Percentiles rank a stretch among this genome's conserved stretches.
Evolutionary conservation across 495 filamentous ascomycete species (phyloP).

Genomic region (Chlorociboria aeruginascens): DNA sequence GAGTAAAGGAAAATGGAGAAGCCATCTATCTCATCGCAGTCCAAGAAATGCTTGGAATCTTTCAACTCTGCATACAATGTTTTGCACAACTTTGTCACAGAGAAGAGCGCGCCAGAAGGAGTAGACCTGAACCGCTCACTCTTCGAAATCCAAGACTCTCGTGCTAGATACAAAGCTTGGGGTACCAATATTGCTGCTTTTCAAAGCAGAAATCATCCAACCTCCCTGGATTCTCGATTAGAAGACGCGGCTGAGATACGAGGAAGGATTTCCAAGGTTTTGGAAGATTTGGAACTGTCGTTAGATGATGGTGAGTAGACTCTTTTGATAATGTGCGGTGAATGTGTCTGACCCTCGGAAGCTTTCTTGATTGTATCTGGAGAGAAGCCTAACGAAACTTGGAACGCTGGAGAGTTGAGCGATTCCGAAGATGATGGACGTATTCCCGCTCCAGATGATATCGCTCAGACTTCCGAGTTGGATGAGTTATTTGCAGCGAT

Average conservation of each 20-base stretch:
- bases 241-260: conserved; percentile 32
- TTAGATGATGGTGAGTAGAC: conserved; percentile 2
- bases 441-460: background rate
- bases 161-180: conserved; percentile 36
- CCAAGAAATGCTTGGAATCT: no score
- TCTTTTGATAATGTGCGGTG: background rate
- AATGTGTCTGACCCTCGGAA: background rate
- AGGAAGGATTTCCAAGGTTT: no score
- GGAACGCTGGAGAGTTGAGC: conserved; percentile 1
- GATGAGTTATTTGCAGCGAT: conserved; percentile 16
- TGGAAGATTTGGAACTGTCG: no score
- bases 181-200: conserved; percentile 34
- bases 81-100: no score
- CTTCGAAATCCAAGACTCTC: no score
- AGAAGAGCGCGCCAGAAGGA: no score
- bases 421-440: conserved; percentile 4
- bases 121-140: no score
- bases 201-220: conserved; percentile 18
- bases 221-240: conserved; percentile 34
- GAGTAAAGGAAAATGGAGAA: no score
- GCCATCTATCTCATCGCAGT: no score
- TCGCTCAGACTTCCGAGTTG: conserved; percentile 10
- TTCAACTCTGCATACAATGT: no score
- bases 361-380: conserved; percentile 8
- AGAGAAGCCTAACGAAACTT: conserved; percentile 3